Evolutionary conservation across 1,284 basidiomycete species (phyloP), one percentile per base, ranked within the genome.

Genomic region (Stygiomarasmius scandens): DNA sequence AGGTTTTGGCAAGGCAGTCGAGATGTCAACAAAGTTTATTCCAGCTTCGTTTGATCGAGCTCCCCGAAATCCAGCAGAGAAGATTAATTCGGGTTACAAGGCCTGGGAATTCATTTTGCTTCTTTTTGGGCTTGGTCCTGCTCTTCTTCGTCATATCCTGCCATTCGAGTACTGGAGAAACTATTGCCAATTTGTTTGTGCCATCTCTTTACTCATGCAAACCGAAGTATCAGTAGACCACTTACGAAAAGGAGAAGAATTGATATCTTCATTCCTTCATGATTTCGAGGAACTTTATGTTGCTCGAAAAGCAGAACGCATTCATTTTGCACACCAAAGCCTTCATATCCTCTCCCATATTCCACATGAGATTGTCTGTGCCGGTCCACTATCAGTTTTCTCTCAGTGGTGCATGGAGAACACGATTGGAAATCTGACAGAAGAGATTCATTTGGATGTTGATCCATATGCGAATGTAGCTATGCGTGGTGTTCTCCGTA

Each of bases 31-130:
- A 1, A 46, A 24, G 20, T 71, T 72, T 51, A 49, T 73, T 23
- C 73, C 71, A 9, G 60, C 61, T 1, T 71, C 66, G 0, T 74
- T 74, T 61, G 67, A 74, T 55, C 58, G 66, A 0, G 68, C 73
- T 4, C 77, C 75, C 19, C 63, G 73, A 9, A 73, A 78, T 63
- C 67, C 68, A 3, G 67, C 70, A 2, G 66, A 74, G 54, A 77
- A 77, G 61, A 70, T 76, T 12, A 66, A 64, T 20, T 74, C 73
- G 50, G 70, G 74, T 1, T 78, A 77, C 60, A 78, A 78, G 54
- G 74, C 72, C 2, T 66, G 63, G 38, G 74, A 79, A 60, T 79
- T 58, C 22, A 63, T 66, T 5, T 55, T 63, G 0, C 77, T 73
- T 47, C 23, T 79, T 27, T 79, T 65, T 63, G 72, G 71, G 0